Conservation (phyloP, 768 basidiomycete genomes). For the Pleurotus ostreatus region DNA sequence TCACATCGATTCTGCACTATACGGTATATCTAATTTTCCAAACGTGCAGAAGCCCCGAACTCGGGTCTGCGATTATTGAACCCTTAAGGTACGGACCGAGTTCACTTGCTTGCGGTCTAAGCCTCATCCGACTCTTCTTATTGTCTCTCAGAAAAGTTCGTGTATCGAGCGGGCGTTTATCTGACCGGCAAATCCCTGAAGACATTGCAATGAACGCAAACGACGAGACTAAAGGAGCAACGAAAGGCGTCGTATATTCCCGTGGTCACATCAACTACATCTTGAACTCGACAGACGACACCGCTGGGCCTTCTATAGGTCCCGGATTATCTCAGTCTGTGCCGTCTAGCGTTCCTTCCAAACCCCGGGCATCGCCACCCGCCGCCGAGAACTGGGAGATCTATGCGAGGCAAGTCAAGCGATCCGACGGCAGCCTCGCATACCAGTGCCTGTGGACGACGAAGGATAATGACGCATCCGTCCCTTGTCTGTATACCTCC, state of each 20-base stretch:
- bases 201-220: not conserved
- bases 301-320: not conserved
- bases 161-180: conserved; percentile 8
- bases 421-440: conserved; percentile 14
- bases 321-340: not conserved
- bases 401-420: conserved; percentile 14
- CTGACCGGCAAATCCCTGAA: conserved; percentile 7
- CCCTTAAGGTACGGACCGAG: conserved; percentile 8
- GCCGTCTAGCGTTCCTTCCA: not conserved
- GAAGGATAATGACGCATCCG: conserved; percentile 16
- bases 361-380: not conserved
- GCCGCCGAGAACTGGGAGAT: conserved; percentile 17
- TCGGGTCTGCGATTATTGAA: conserved; percentile 8
- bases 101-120: conserved; percentile 4
- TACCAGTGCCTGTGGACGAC: conserved; percentile 26
- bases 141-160: conserved; percentile 8
- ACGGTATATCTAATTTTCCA: not conserved
- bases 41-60: conserved; percentile 5
- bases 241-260: conserved; percentile 6
- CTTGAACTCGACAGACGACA: conserved; percentile 3
- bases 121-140: conserved; percentile 5
- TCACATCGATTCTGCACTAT: not conserved
- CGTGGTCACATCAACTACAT: conserved; percentile 8
- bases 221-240: conserved; percentile 4
- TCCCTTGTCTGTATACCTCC: conserved; percentile 36